These are phyloP conservation scores for Zoysia pacifica DNA, from an alignment of 176 grass and related monocot genomes.

Conservation along the genomic window DNA sequence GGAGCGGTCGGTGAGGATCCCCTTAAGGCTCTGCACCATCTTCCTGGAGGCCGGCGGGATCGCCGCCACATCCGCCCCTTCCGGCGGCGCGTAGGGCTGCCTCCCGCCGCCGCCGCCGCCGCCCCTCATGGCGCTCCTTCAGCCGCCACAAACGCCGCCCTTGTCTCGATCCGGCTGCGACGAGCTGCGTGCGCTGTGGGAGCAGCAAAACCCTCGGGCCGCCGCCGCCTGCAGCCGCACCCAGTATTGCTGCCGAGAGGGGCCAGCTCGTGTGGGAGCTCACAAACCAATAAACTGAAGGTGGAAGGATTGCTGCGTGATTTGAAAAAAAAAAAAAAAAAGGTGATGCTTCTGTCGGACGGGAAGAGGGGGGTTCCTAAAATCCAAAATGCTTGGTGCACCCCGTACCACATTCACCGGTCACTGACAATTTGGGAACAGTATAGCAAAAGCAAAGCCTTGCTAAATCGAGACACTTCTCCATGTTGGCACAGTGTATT, in stretches of 20 bases:
- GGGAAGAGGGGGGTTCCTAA: conserved; percentile 21
- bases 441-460: no score
- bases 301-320: neutral
- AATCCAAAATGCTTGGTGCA: neutral
- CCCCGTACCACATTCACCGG: neutral
- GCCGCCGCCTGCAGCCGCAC: conserved; percentile 8
- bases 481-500: no score
- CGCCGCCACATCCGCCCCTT: conserved; percentile 33
- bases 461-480: no score
- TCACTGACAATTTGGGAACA: neutral
- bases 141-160: conserved; percentile 6
- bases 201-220: conserved; percentile 49
- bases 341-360: neutral
- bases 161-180: conserved; percentile 37
- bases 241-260: conserved; percentile 12
- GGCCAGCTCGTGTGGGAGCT: conserved; percentile 2
- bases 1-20: conserved; percentile 65
- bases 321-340: neutral
- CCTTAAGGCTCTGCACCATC: conserved; percentile 66
- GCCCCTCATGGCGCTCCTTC: conserved; percentile 42
- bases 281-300: neutral
- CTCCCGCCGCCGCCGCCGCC: conserved; percentile 36
- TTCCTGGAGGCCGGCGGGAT: conserved; percentile 64
- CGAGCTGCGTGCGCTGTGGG: neutral
- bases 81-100: conserved; percentile 16